Conservation (phyloP, 345 rosid species). For the Arabidopsis suecica region DNA sequence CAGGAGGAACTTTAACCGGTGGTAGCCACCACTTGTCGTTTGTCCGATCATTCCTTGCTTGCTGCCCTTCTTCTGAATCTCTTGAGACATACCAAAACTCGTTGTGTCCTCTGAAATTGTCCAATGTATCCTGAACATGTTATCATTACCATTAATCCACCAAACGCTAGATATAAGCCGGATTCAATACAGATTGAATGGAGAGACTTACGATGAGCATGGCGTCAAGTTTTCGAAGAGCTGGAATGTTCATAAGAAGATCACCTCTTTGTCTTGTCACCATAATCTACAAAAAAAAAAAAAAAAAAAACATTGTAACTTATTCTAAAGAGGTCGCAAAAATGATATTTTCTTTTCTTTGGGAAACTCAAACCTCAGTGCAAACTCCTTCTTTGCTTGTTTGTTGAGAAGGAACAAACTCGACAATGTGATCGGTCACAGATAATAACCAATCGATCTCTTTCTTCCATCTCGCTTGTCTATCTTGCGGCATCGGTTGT, state of each 20-base stretch:
- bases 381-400: constrained; percentile 65
- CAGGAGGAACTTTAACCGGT: constrained; percentile 69
- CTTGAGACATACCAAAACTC: constrained; percentile 90
- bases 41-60: constrained; percentile 50
- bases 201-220: constrained; percentile 72
- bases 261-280: constrained; percentile 83
- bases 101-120: constrained; percentile 65
- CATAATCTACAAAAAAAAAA: constrained; percentile 84
- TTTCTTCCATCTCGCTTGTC: constrained; percentile 81
- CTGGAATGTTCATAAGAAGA: constrained; percentile 86
- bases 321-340: neutral
- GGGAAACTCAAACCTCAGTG: constrained; percentile 63
- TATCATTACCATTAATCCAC: constrained; percentile 18
- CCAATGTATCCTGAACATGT: constrained; percentile 65
- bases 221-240: constrained; percentile 82
- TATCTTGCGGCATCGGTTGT: constrained; percentile 82
- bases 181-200: neutral
- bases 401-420: constrained; percentile 84
- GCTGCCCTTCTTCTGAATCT: constrained; percentile 62
- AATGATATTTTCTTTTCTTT: neutral
- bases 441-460: constrained; percentile 88
- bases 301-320: neutral
- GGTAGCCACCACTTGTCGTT: constrained; percentile 98
- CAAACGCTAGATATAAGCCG: neutral
- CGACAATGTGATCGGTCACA: constrained; percentile 83